Conservation (phyloP, 345 rosid genomes). For the Lagerstroemia speciosa region DNA sequence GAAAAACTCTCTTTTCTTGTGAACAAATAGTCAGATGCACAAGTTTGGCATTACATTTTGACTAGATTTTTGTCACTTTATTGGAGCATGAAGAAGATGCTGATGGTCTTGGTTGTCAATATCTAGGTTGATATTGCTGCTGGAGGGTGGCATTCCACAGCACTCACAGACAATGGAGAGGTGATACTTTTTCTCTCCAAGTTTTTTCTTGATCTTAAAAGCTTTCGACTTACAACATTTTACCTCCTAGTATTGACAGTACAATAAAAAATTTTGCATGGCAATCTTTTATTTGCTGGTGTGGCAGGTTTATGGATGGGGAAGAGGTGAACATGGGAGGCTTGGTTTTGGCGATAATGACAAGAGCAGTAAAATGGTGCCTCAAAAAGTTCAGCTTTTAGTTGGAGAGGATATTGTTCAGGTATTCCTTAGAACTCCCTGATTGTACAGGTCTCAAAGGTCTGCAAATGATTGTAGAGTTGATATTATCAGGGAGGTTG, state of each 20-base stretch:
- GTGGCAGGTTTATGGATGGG: conserved; percentile 92
- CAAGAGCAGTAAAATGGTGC: conserved; percentile 96
- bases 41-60: neutral
- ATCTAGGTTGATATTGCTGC: conserved; percentile 96
- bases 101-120: conserved; percentile 4
- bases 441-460: neutral
- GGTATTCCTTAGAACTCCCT: conserved; percentile 18
- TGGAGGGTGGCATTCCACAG: conserved; percentile 99
- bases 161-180: conserved; percentile 75
- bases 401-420: conserved; percentile 77
- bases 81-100: neutral
- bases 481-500: neutral
- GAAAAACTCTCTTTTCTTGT: neutral
- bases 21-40: neutral
- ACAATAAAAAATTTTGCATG: neutral
- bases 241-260: neutral
- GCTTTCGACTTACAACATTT: neutral
- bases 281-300: neutral
- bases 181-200: conserved; percentile 24
- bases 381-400: conserved; percentile 83
- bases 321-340: conserved; percentile 98
- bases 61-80: neutral
- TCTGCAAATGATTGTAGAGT: neutral
- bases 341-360: conserved; percentile 98
- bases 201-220: conserved; percentile 1